Evolutionary conservation across 352 stramenopile species (phyloP).

Genomic region (Blastocystis sp.): DNA sequence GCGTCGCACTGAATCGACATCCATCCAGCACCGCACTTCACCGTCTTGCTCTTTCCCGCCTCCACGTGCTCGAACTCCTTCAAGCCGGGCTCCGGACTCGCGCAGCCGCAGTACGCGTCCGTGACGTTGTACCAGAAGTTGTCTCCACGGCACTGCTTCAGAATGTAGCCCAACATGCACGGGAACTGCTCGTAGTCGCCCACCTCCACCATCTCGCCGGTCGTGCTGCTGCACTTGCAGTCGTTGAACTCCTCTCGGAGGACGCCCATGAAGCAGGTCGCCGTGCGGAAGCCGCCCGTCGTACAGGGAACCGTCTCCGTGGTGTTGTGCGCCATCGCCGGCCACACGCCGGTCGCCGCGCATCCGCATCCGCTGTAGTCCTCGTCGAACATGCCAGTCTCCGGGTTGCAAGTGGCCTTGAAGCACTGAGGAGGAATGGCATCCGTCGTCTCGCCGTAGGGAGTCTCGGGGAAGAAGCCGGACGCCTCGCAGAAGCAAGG

Average conservation of each 20-base stretch:
- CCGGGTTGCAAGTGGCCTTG: constrained; percentile 5
- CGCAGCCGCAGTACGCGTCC: neutral
- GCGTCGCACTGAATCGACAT: neutral
- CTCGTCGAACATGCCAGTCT: neutral
- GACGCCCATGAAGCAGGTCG: neutral
- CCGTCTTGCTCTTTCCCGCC: neutral
- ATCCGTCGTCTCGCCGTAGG: neutral
- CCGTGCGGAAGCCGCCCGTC: neutral
- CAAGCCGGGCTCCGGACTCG: neutral
- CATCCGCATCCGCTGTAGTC: neutral
- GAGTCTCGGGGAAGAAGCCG: neutral
- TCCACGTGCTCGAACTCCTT: neutral
- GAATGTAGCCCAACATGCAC: constrained; percentile 1
- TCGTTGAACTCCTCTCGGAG: neutral
- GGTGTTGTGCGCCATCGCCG: neutral
- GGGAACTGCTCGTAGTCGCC: neutral
- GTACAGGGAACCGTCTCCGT: neutral
- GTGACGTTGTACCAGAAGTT: constrained; percentile 1
- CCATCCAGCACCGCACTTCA: neutral
- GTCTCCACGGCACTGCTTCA: constrained; percentile 24
- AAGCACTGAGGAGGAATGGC: neutral
- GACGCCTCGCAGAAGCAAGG: neutral
- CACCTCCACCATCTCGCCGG: neutral
- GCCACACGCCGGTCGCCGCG: neutral
- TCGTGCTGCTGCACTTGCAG: neutral